Conservation (phyloP, 345 rosid genomes). For the Eucalyptus camaldulensis region DNA sequence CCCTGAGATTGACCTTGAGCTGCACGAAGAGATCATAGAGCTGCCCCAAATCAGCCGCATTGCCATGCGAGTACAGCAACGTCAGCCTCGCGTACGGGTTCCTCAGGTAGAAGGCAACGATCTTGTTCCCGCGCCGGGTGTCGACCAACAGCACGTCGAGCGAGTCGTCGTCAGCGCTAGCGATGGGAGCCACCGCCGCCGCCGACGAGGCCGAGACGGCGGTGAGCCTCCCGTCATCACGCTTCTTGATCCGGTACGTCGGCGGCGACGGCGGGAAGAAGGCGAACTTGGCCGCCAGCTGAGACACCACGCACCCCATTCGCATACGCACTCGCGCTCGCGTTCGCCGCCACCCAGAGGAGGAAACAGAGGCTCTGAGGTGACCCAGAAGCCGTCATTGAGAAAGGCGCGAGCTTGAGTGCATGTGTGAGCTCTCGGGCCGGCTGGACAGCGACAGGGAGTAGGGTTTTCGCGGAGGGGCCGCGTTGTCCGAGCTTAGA, state of each 20-base stretch:
- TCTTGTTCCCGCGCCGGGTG: slow-evolving; percentile 72
- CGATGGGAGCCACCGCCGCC: slow-evolving; percentile 35
- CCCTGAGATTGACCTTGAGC: slow-evolving; percentile 94
- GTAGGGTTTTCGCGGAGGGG: neutral
- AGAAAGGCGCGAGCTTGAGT: slow-evolving; percentile 5
- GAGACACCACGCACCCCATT: slow-evolving; percentile 97
- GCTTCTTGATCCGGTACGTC: slow-evolving; percentile 67
- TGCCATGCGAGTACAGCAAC: slow-evolving; percentile 90
- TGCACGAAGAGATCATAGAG: slow-evolving; percentile 96
- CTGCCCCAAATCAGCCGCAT: slow-evolving; percentile 99
- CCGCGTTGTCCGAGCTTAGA: neutral
- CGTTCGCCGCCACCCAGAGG: neutral
- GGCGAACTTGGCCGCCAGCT: slow-evolving; percentile 91
- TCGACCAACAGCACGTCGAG: slow-evolving; percentile 66
- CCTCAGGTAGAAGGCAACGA: slow-evolving; percentile 72
- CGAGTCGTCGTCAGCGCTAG: slow-evolving; percentile 55
- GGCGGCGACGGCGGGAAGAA: slow-evolving; percentile 98
- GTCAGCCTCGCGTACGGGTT: slow-evolving; percentile 93
- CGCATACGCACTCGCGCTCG: neutral
- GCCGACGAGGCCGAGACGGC: slow-evolving; percentile 54
- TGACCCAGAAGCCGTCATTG: slow-evolving; percentile 16
- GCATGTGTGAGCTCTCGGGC: neutral
- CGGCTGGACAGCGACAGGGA: neutral
- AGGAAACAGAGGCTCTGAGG: neutral
- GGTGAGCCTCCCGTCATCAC: slow-evolving; percentile 49